Conservation (phyloP, 306 rosid species). For the Phaseolus lunatus region DNA sequence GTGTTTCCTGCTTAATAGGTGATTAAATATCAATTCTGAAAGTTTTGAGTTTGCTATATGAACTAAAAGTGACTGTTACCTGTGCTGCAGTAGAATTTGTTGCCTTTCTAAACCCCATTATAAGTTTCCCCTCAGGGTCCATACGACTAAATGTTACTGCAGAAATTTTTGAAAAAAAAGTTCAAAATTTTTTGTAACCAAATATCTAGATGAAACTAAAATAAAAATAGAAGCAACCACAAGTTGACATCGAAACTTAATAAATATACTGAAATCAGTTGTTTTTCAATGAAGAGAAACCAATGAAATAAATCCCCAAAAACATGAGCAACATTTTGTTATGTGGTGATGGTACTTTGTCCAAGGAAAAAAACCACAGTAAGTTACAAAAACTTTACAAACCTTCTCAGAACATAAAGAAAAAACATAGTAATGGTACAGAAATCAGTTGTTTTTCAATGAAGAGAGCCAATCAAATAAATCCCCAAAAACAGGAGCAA, state of each 20-base stretch:
- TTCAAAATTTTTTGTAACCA: background rate
- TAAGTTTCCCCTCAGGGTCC: conserved; percentile 99
- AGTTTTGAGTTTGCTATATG: conserved; percentile 49
- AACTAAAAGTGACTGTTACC: conserved; percentile 68
- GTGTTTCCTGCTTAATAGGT: conserved; percentile 79
- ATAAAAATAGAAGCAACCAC: background rate
- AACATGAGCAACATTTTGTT: conserved; percentile 27
- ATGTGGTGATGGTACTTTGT: background rate
- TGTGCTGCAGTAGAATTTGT: conserved; percentile 71
- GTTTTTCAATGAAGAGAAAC: conserved; percentile 27
- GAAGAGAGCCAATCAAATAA: conserved; percentile 32
- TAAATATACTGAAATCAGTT: conserved; percentile 36
- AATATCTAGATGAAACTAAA: conserved; percentile 32
- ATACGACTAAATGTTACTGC: conserved; percentile 98
- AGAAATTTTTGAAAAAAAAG: conserved; percentile 27
- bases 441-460: conserved; percentile 31
- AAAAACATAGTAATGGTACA: conserved; percentile 16
- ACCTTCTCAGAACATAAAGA: background rate
- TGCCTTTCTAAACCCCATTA: conserved; percentile 97
- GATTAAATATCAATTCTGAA: conserved; percentile 55
- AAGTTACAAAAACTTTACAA: conserved; percentile 12
- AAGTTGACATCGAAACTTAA: conserved; percentile 1
- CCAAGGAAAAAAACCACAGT: background rate
- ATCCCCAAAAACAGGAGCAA: conserved; percentile 30
- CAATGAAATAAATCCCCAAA: conserved; percentile 35